These are phyloP conservation scores for Ceratocystis ficicola DNA, from an alignment of 2,329 filamentous ascomycete genomes.

Conservation along the genomic window DNA sequence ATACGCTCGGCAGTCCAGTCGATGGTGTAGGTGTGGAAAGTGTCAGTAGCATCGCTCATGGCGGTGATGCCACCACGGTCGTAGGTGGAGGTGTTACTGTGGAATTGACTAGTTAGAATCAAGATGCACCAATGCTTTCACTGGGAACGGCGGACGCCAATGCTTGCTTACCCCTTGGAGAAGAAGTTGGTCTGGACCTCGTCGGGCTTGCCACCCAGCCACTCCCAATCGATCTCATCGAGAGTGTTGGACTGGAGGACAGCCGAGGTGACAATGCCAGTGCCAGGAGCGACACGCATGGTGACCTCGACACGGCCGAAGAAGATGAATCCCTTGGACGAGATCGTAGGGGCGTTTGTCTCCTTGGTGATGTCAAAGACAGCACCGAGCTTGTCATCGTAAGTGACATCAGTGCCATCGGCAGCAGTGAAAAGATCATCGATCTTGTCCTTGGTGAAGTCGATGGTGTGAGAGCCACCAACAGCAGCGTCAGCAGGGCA, in stretches of 20 bases:
- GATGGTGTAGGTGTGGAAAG: slow-evolving; percentile 53
- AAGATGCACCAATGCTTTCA: not conserved
- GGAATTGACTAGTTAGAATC: slow-evolving; percentile 5
- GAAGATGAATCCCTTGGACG: slow-evolving; percentile 82
- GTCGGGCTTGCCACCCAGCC: slow-evolving; percentile 61
- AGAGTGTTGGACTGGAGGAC: slow-evolving; percentile 81
- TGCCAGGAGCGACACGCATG: slow-evolving; percentile 65
- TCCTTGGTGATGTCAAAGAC: slow-evolving; percentile 56
- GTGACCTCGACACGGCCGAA: slow-evolving; percentile 77
- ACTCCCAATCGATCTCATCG: slow-evolving; percentile 96
- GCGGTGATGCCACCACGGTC: slow-evolving; percentile 48
- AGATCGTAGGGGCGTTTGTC: slow-evolving; percentile 58
- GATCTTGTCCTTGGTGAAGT: slow-evolving; percentile 58
- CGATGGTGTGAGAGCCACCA: slow-evolving; percentile 49
- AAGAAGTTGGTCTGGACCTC: slow-evolving; percentile 85
- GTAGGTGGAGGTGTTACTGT: slow-evolving; percentile 45
- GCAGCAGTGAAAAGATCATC: slow-evolving; percentile 44
- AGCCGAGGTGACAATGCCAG: slow-evolving; percentile 77
- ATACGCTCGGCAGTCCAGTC: slow-evolving; percentile 55
- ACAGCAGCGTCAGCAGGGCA: slow-evolving; percentile 71
- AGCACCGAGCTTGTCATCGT: slow-evolving; percentile 38
- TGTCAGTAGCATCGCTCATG: slow-evolving; percentile 39
- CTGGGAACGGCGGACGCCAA: too few species aligned
- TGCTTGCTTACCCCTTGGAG: slow-evolving; percentile 45
- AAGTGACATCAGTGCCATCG: slow-evolving; percentile 38